Evolutionary conservation across 495 filamentous ascomycete species (phyloP), one percentile per base, ranked within the genome.

Genomic region (Achaetomiella virescens): DNA sequence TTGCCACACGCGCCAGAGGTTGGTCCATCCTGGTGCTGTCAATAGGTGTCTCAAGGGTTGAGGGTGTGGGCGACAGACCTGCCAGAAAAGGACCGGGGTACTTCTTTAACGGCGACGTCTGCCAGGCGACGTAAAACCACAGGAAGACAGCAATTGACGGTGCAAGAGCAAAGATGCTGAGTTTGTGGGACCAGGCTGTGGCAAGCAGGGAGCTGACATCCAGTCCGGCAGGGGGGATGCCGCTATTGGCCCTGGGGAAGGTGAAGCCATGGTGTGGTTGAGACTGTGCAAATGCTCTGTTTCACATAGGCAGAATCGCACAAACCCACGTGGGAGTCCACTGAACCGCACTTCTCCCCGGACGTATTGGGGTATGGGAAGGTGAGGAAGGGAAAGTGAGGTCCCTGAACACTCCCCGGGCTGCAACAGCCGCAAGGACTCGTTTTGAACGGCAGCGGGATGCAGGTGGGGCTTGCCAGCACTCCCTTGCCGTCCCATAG

Each of bases 21-120:
- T 67, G 10, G 69, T 71, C 53, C 57, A 67, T 50, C 64, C 64
- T 66, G 54, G 6, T 11, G n/a, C 14, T 43, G 15, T 24, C 17
- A 38, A 55, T 49, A 59, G 51, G n/a, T n/a, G n/a, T n/a, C n/a
- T n/a, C 8, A 52, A 2, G 37, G 37, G 14, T 11, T n/a, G 17
- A 21, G 20, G 40, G 42, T 24, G 15, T 45, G 21, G 42, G 27
- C 42, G 11, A 55, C 54, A 8, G 18, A 61, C 63, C 63, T 42
- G 66, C 68, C 3, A 62, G 53, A 33, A 65, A 64, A 7, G 69
- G 69, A 4, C 66, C 69, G 2, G 66, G 69, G 36, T 69, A 68
- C 10, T 59, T 67, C 53, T 64, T 65, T 20, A 69, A 40, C 1
- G 60, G 65, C 10, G 65, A 67, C 0, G 62, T 63, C 27, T 59